These are phyloP conservation scores for Cenococcum geophilum DNA, from an alignment of 495 filamentous ascomycete species.

Conservation along the genomic window DNA sequence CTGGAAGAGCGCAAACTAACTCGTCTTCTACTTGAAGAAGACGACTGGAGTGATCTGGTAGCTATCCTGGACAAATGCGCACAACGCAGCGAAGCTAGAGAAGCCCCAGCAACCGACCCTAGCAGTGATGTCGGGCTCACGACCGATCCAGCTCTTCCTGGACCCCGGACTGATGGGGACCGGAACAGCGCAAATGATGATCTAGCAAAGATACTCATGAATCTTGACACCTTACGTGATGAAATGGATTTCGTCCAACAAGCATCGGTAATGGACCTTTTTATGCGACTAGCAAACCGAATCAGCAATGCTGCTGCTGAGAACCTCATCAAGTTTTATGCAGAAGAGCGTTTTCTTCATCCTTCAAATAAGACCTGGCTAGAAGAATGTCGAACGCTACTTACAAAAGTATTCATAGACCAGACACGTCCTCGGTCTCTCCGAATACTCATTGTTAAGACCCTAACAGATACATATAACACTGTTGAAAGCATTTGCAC, in stretches of 20 bases:
- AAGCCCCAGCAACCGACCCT: neutral
- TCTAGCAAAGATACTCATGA: conserved; percentile 15
- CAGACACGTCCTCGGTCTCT: conserved; percentile 57
- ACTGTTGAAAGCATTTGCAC: conserved; percentile 37
- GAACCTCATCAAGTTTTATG: conserved; percentile 54
- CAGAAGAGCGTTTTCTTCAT: conserved; percentile 58
- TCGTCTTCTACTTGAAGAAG: conserved; percentile 21
- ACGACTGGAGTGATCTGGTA: conserved; percentile 29
- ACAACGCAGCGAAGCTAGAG: conserved; percentile 14
- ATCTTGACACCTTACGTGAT: conserved; percentile 30
- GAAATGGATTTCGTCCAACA: conserved; percentile 46
- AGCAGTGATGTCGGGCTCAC: neutral
- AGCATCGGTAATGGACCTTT: conserved; percentile 63
- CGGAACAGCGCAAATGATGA: conserved; percentile 1
- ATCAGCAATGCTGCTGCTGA: conserved; percentile 55
- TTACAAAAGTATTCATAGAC: conserved; percentile 61
- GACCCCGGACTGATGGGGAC: neutral
- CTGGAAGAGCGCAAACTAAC: conserved; percentile 18
- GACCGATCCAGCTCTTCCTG: neutral
- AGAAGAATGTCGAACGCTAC: conserved; percentile 53
- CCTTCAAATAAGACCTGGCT: conserved; percentile 66
- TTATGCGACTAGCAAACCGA: conserved; percentile 51
- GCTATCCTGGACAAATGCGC: conserved; percentile 22
- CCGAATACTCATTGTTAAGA: conserved; percentile 52
- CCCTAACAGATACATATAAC: conserved; percentile 62